Evolutionary conservation across 1,139 yeast species (phyloP), one percentile per base, ranked within the genome.

Genomic region (Kurtzmaniella natalensis): DNA sequence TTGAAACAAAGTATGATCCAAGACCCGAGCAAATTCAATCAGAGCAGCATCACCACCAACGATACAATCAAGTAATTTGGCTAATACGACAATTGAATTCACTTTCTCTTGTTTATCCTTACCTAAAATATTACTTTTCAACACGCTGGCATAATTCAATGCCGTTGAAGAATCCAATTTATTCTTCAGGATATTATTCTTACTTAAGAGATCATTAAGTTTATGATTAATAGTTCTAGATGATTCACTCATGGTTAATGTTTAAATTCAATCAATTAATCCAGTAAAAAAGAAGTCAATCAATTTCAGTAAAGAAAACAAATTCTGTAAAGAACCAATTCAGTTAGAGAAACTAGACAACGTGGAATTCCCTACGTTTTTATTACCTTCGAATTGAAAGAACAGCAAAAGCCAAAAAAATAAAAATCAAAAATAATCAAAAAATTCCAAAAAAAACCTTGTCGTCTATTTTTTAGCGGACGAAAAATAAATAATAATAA

Each of bases 71-170:
- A 74, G 56, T 23, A 71, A 57, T 45, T 72, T 75, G 22, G 79
- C 76, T 37, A 75, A 55, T 6, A 74, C 76, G 10, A 74, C 75
- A 8, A 75, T 72, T 14, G 71, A 63, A 48, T 74, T 74, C 37
- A 72, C 73, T 44, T 70, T 71, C 41, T 72, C 78, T 43, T 70
- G 70, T 41, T 72, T 71, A 42, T 70, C 74, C 37, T 60, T 59
- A 10, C 75, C 75, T 37, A 68, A 50, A 32, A 72, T 69, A 31
- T 68, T 64, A 9, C 55, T 36, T 37, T 60, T 58, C 27, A 72
- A 57, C 5, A 57, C 51, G 17, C 54, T 43, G 29, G 70, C 68
- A 48, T 64, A 68, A 33, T 44, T 48, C 28, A 64, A 44, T 9
- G 71, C 69, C 0, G 67, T 59, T 4, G 51, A 30, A 14, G 57